Percentiles rank a stretch among this genome's conserved stretches.
Conservation (phyloP, 1,284 basidiomycete genomes). For the Gymnopus androsaceus region DNA sequence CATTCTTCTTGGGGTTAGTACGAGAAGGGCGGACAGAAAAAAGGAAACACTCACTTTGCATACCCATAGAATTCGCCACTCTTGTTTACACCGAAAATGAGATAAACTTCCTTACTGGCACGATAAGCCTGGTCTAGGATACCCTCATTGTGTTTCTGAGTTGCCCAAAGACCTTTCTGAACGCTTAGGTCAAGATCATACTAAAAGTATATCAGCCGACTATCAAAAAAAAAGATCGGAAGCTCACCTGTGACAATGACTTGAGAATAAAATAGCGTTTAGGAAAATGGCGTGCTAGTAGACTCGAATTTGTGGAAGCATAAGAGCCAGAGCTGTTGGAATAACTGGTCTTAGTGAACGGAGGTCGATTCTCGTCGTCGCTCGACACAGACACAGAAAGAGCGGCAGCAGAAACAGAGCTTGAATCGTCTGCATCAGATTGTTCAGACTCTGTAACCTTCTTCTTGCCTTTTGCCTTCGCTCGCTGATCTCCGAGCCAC, state of each 20-base stretch:
- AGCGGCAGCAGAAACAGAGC: conserved; percentile 32
- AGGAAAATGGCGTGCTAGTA: conserved; percentile 78
- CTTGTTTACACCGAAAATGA: conserved; percentile 92
- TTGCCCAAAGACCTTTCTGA: conserved; percentile 85
- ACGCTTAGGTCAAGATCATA: conserved; percentile 85
- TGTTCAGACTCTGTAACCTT: conserved; percentile 21
- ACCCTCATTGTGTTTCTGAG: conserved; percentile 91
- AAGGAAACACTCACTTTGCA: conserved; percentile 61
- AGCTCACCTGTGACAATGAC: conserved; percentile 71
- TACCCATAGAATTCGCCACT: conserved; percentile 91
- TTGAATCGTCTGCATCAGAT: conserved; percentile 28
- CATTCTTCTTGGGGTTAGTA: conserved; percentile 50
- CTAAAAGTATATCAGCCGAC: conserved; percentile 35
- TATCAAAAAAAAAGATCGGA: not conserved
- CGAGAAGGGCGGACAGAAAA: not conserved
- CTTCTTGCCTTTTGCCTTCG: conserved; percentile 26
- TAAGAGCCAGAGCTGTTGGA: conserved; percentile 70
- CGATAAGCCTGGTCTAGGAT: conserved; percentile 89
- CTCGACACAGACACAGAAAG: conserved; percentile 39
- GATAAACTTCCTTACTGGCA: conserved; percentile 82
- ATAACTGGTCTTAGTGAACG: conserved; percentile 33
- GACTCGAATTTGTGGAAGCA: conserved; percentile 72
- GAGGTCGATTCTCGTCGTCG: conserved; percentile 38
- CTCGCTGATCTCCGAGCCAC: conserved; percentile 71
- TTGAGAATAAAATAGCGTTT: conserved; percentile 93